phyloP scores from a whole-genome alignment of 2,329 filamentous ascomycete genomes.

The Trichoderma sp. region DNA sequence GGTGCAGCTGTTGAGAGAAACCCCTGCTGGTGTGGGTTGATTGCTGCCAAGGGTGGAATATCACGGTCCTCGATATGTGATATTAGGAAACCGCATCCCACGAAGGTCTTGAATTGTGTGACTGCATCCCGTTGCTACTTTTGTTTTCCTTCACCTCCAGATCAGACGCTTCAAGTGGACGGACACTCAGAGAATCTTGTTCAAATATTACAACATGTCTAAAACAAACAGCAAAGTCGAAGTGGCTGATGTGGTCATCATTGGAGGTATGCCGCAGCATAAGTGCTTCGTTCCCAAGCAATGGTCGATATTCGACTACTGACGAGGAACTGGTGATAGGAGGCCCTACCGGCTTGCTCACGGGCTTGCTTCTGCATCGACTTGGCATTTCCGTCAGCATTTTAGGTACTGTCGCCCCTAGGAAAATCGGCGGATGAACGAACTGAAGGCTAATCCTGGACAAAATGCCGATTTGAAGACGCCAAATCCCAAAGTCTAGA shows the following conservation, averaged over 20 bases:
- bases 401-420: conserved; percentile 36
- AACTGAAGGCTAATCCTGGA: conserved; percentile 10
- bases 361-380: conserved; percentile 47
- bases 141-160: neutral
- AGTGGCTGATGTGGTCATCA: conserved; percentile 42
- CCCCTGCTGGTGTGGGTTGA: conserved; percentile 3
- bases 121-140: neutral
- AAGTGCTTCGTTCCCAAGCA: neutral
- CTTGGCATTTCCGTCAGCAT: conserved; percentile 47
- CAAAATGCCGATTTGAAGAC: conserved; percentile 35
- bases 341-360: conserved; percentile 45
- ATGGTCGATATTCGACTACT: neutral
- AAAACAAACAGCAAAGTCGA: conserved; percentile 22
- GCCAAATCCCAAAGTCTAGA: conserved; percentile 44
- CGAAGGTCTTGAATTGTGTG: neutral
- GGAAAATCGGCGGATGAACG: neutral
- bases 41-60: neutral
- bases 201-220: conserved; percentile 1
- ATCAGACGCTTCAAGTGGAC: neutral
- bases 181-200: neutral
- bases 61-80: neutral
- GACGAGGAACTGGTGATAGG: conserved; percentile 34
- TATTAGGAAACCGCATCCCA: neutral
- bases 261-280: conserved; percentile 39
- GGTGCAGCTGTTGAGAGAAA: neutral